Conservation (phyloP, 352 stramenopile genomes). For the Phytophthora fragariaefolia region DNA sequence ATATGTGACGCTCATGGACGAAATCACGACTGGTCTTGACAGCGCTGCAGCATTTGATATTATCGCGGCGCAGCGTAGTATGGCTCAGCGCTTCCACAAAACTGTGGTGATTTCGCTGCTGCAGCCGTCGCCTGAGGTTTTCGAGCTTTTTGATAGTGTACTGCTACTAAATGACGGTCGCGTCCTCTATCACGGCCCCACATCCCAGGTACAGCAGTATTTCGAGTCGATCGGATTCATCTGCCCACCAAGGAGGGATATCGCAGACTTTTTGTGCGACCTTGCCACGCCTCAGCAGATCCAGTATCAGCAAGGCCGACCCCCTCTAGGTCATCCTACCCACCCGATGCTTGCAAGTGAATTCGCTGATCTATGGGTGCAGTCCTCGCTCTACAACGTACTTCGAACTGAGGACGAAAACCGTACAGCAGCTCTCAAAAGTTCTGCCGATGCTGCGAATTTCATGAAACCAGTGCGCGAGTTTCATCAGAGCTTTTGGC, state of each 20-base stretch:
- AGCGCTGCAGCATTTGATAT: slow-evolving; percentile 23
- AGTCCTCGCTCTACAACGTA: slow-evolving; percentile 46
- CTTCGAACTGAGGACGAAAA: slow-evolving; percentile 21
- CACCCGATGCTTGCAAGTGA: slow-evolving; percentile 44
- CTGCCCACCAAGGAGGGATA: slow-evolving; percentile 11
- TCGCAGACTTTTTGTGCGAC: slow-evolving; percentile 25
- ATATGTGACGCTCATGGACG: slow-evolving; percentile 41
- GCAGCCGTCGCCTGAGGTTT: slow-evolving; percentile 21
- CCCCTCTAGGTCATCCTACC: slow-evolving; percentile 1
- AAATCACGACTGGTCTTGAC: slow-evolving; percentile 25
- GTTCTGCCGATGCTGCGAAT: slow-evolving; percentile 52
- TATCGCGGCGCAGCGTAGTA: slow-evolving; percentile 17
- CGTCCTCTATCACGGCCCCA: slow-evolving; percentile 15
- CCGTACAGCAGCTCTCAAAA: slow-evolving; percentile 5
- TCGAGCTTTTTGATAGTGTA: slow-evolving; percentile 16
- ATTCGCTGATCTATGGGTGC: slow-evolving; percentile 50
- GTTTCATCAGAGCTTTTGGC: slow-evolving; percentile 55
- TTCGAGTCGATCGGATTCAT: slow-evolving; percentile 19
- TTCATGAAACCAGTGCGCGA: slow-evolving; percentile 49
- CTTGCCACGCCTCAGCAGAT: slow-evolving; percentile 18
- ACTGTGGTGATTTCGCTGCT: slow-evolving; percentile 23
- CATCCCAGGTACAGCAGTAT: slow-evolving; percentile 12
- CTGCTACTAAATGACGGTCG: slow-evolving; percentile 12
- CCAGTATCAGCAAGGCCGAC: slow-evolving; percentile 5
- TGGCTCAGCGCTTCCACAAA: slow-evolving; percentile 15